These are phyloP conservation scores for Podaxis pistillaris DNA, from an alignment of 768 basidiomycete species.

Conservation along the genomic window DNA sequence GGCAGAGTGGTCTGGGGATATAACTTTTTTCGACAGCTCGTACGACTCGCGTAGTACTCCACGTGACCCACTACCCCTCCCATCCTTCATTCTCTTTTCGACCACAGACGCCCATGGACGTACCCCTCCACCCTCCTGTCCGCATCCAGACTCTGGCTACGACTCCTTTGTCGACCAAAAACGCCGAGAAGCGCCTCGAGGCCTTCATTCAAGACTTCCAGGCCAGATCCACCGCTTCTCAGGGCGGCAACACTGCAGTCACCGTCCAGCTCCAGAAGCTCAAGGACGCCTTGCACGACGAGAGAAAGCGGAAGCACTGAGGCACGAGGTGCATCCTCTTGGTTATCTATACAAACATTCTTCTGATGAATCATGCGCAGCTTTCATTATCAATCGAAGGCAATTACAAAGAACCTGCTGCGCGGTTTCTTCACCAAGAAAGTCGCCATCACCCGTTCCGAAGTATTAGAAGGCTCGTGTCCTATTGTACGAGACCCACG, in stretches of 20 bases:
- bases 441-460: too few species aligned
- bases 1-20: not conserved
- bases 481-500: too few species aligned
- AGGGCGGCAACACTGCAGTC: constrained; percentile 53
- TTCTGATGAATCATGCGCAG: not conserved
- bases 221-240: constrained; percentile 41
- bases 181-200: constrained; percentile 39
- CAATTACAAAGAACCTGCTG: too few species aligned
- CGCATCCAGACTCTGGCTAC: constrained; percentile 41
- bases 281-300: constrained; percentile 48
- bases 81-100: constrained; percentile 1
- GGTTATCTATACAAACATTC: not conserved
- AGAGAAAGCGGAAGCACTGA: constrained; percentile 34
- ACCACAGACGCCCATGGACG: constrained; percentile 38
- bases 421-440: too few species aligned
- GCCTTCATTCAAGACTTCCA: constrained; percentile 50
- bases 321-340: not conserved
- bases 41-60: constrained; percentile 15
- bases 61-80: constrained; percentile 1
- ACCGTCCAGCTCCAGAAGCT: constrained; percentile 62
- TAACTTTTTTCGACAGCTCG: constrained; percentile 13
- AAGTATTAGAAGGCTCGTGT: too few species aligned
- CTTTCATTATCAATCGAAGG: too few species aligned
- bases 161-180: constrained; percentile 36
- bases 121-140: constrained; percentile 44